Conservation (phyloP, 1,139 yeast species). For the Diutina rugosa region DNA sequence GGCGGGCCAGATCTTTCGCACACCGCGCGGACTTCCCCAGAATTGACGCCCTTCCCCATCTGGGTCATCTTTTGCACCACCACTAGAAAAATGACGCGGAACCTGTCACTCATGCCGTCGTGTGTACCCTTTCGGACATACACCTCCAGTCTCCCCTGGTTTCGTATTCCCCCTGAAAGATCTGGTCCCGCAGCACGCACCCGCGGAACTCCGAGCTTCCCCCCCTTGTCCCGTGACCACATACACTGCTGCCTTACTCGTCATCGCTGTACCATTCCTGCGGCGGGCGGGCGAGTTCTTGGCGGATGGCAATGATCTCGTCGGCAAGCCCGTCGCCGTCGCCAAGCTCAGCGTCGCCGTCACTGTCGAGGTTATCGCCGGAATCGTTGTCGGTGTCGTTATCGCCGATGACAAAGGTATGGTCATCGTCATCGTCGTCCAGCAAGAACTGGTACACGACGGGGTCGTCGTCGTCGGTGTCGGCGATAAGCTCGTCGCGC, state of each 20-base stretch:
- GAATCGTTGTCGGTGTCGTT: neutral
- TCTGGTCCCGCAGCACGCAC: no score
- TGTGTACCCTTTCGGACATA: no score
- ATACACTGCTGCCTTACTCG: neutral
- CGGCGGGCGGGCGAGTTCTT: neutral
- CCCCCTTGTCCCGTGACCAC: neutral
- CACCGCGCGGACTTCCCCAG: no score
- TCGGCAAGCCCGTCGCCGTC: neutral
- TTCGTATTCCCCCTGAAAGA: no score
- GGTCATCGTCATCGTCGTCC: neutral
- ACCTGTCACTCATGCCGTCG: no score
- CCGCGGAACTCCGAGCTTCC: no score
- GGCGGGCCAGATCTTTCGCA: no score
- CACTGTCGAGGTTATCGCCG: neutral
- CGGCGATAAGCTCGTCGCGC: neutral
- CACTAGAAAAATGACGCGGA: no score
- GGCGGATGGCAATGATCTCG: neutral
- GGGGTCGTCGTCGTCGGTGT: neutral
- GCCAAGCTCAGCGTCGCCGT: neutral
- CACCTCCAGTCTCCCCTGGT: no score
- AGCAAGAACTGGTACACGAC: neutral
- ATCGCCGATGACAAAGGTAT: neutral
- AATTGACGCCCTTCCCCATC: no score
- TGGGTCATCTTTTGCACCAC: no score
- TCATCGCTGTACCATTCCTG: conserved; percentile 2